These are phyloP conservation scores for Closterium sp. DNA, from an alignment of 139 green algal species.

Conservation along the genomic window DNA sequence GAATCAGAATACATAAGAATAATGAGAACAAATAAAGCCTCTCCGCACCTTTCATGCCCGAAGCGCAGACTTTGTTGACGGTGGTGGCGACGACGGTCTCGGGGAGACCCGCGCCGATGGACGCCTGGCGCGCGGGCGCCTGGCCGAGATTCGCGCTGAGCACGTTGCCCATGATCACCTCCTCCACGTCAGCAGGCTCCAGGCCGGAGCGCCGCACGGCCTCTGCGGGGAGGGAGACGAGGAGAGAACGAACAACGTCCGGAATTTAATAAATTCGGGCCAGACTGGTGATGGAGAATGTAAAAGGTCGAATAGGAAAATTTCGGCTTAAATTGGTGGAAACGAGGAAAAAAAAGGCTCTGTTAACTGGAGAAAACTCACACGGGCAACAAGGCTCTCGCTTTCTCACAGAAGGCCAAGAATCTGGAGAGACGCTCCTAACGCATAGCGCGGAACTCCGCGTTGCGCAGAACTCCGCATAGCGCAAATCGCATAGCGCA, in stretches of 20 bases:
- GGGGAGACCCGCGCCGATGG: slow-evolving; percentile 72
- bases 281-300: too few species aligned
- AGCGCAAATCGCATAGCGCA: neutral
- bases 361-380: too few species aligned
- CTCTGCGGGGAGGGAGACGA: slow-evolving; percentile 32
- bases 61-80: slow-evolving; percentile 86
- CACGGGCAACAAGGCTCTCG: too few species aligned
- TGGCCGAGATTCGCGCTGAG: slow-evolving; percentile 75
- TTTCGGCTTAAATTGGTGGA: too few species aligned
- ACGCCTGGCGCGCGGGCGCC: slow-evolving; percentile 82
- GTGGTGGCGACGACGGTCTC: slow-evolving; percentile 68
- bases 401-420: too few species aligned
- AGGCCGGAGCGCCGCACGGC: slow-evolving; percentile 67
- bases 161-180: slow-evolving; percentile 88
- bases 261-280: too few species aligned
- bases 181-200: slow-evolving; percentile 58
- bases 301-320: too few species aligned
- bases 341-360: too few species aligned
- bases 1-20: neutral
- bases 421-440: too few species aligned
- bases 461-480: too few species aligned
- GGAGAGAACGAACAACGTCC: too few species aligned
- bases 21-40: neutral
- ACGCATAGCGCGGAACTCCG: too few species aligned
- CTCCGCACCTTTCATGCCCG: slow-evolving; percentile 45